Evolutionary conservation across 306 rosid genomes (phyloP), one percentile per base, ranked within the genome.

Genomic region (Astragalus glycyphyllos): DNA sequence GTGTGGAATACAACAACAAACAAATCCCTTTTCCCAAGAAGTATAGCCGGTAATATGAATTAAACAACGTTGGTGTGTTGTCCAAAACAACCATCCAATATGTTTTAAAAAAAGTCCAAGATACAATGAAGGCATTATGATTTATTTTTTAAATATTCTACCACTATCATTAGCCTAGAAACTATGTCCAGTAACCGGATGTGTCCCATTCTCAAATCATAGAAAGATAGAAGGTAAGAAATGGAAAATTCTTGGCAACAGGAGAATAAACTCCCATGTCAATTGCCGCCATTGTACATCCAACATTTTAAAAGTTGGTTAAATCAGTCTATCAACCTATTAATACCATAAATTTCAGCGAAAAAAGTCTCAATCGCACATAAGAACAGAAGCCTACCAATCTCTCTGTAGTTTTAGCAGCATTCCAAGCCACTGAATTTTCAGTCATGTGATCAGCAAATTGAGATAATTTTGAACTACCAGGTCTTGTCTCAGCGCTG

Each of bases 401-500:
- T 80, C 82, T 95, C 68, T 87, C 97, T 9, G 96, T 83, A 59
- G 97, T 82, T 75, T 90, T 86, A 51, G 91, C 80, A 62, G 77
- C 81, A 85, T 59, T 81, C 99, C 99, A 95, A 42, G 93, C 90
- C 57, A 64, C 92, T 51, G 92, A 69, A 82, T 72, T 88, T 65
- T 95, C 97, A 76, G 82, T 29, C 44, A 53, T 83, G 40, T 83
- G 81, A 65, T 94, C 99, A 12, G 99, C 99, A 86, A 94, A 91
- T 38, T 97, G 85, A 51, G 99, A 95, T 83, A 95, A 81, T 73
- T 95, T 97, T 8, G 99, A 95, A 74, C 96, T 95, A 68, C 96
- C 92, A 32, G 97, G 97, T 77, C 97, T 88, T 64, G 96, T 90
- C 74, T 95, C 99, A 31, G 99, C 97, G 85, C 99, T 95, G 67